Base-by-base conservation (phyloP, 2,329 filamentous ascomycete genomes). In the Tolypocladium amazonense region DNA sequence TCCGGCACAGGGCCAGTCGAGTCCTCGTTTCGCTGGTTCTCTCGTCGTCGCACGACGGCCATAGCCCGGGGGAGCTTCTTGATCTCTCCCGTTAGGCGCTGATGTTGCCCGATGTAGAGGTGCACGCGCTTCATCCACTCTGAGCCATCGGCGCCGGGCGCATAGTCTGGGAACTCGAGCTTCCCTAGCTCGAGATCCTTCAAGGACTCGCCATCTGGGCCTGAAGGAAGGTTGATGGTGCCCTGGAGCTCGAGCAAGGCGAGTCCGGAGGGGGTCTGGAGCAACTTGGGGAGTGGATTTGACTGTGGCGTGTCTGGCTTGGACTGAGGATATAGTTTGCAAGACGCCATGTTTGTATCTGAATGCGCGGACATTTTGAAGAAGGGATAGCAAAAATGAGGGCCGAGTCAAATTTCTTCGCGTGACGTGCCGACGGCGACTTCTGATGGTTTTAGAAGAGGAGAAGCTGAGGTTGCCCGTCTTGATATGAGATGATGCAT, bases 171-270 rank as follows among this genome's bases (percentile, higher is more conserved):
- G 67, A 96, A 96, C 38, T 88, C 81, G 37, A 96, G 80, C 59
- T 84, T 86, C 38, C 92, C 92, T 64, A 96, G 79, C 25, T 73
- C 67, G 3, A 70, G 62, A 23, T 71, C 69, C 7, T 63, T 61
- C 41, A 74, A 62, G 6, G 69, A 56, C 27, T 70, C 63, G 33
- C 71, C 64, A 57, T 76, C 66, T 12, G 66, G 63, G 30, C 73
- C 68, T 2, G 75, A 63, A 9, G 90, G 87, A 1, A 92, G 79
- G 72, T 95, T 93, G 75, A 99, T 87, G 18, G 85, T 90, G 62
- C 92, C 94, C 78, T 99, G 94, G 18, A 99, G 84, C 76, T 97
- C 94, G 60, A 99, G 79, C 54, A 99, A 80, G 23, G 93, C 93
- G 47, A 97, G 83, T 57, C 94, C 94, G 0, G 89, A 87, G 0